These are phyloP conservation scores for Canariomyces notabilis DNA, from an alignment of 2,329 filamentous ascomycete species.

Conservation along the genomic window DNA sequence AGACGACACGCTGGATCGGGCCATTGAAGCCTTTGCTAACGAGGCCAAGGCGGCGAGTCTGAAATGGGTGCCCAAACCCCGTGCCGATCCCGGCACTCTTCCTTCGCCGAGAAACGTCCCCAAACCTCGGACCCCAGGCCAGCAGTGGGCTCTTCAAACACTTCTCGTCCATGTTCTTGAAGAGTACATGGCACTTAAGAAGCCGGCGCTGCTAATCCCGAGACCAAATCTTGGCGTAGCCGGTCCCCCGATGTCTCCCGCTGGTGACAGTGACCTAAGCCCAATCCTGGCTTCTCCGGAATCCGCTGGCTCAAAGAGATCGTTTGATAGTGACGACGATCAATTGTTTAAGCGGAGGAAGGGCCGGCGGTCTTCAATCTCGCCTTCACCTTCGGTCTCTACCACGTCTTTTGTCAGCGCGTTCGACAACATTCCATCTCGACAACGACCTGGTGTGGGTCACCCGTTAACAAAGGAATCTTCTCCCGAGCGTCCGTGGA, in stretches of 20 bases:
- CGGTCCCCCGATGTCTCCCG: not conserved
- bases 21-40: conserved; percentile 21
- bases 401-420: conserved; percentile 3
- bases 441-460: not conserved
- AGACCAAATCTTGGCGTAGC: not conserved
- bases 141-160: conserved; percentile 25
- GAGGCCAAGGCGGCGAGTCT: conserved; percentile 20
- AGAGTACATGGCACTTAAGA: not conserved
- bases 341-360: conserved; percentile 13
- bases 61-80: conserved; percentile 24
- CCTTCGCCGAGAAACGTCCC: conserved; percentile 14
- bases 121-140: conserved; percentile 11
- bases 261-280: not conserved
- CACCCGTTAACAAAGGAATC: not conserved
- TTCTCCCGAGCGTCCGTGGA: not conserved
- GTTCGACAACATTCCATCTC: conserved; percentile 17
- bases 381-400: not conserved
- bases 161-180: conserved; percentile 23
- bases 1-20: conserved; percentile 14
- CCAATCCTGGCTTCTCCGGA: conserved; percentile 2
- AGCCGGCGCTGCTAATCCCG: not conserved
- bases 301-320: conserved; percentile 13
- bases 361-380: not conserved
- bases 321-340: conserved; percentile 6
- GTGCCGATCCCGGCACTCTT: conserved; percentile 16